phyloP scores from a whole-genome alignment of 2,329 filamentous ascomycete genomes.

The Emergomyces orientalis region DNA sequence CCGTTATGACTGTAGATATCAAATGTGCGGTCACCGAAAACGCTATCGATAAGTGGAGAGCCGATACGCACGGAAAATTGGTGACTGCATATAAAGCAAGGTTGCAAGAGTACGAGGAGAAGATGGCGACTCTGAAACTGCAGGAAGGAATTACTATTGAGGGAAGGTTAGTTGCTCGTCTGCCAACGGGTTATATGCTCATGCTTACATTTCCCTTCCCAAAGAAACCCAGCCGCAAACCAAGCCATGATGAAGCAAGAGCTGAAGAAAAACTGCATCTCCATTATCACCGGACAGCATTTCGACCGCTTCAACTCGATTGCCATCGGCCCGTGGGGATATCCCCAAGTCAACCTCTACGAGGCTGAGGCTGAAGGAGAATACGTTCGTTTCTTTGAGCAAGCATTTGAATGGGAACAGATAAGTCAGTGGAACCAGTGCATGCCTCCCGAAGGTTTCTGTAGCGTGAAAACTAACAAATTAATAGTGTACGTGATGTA shows the following conservation, averaged over 20 bases:
- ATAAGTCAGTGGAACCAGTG: not conserved
- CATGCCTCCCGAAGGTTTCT: not conserved
- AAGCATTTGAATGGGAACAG: not conserved
- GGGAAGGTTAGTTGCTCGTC: not conserved
- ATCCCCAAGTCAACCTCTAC: not conserved
- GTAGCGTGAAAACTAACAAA: not conserved
- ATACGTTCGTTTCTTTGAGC: not conserved
- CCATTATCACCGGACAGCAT: not conserved
- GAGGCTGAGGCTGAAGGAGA: not conserved
- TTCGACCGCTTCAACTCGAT: not conserved
- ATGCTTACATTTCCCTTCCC: not conserved
- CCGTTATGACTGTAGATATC: not conserved
- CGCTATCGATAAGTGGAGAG: not conserved
- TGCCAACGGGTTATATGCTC: not conserved
- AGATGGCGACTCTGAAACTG: not conserved
- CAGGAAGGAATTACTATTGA: not conserved
- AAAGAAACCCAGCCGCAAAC: not conserved
- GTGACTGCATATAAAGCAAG: not conserved
- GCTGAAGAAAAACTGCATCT: not conserved
- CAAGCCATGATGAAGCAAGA: not conserved
- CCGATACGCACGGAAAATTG: not conserved
- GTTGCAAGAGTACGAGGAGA: not conserved
- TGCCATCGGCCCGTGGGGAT: not conserved
- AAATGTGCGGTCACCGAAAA: not conserved
- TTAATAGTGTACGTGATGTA: not conserved